A percentile compares a stretch with the other conserved stretches of the same genome.
Conservation (phyloP, 176 grass and related monocot species). For the Triticum monococcum region DNA sequence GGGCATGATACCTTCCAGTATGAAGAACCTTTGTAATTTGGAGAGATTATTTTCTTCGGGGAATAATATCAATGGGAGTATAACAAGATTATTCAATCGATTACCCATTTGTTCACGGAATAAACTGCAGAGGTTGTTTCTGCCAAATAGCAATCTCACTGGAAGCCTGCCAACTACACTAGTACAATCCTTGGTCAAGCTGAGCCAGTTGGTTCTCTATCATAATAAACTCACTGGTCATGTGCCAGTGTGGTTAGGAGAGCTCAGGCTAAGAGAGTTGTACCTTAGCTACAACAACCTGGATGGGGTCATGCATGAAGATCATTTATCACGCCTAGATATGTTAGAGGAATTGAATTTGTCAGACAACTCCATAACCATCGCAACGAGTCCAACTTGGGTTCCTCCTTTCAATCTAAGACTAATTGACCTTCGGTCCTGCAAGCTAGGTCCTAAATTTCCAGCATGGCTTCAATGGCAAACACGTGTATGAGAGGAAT, state of each 20-base stretch:
- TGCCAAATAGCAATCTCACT: background rate
- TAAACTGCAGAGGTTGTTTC: background rate
- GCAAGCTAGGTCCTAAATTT: background rate
- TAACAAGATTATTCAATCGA: no score
- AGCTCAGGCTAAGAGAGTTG: no score
- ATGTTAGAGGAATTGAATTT: background rate
- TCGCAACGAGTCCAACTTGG: conserved; percentile 1
- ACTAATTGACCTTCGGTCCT: background rate
- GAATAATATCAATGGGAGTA: no score
- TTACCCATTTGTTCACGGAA: no score
- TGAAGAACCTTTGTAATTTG: conserved; percentile 8
- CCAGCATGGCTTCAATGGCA: fast-evolving
- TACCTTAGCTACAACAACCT: background rate
- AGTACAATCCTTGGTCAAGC: background rate
- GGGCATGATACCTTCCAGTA: background rate
- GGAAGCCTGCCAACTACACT: background rate
- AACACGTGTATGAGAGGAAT: no score
- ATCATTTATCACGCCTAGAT: background rate
- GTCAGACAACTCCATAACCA: background rate
- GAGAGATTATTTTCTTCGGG: background rate
- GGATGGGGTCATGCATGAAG: background rate
- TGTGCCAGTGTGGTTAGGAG: background rate
- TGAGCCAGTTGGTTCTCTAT: background rate
- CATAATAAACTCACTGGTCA: no score
- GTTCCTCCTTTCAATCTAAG: conserved; percentile 11